These are phyloP conservation scores for Ceratocystis diversiconidia DNA, from an alignment of 2,329 filamentous ascomycete species.

Conservation along the genomic window DNA sequence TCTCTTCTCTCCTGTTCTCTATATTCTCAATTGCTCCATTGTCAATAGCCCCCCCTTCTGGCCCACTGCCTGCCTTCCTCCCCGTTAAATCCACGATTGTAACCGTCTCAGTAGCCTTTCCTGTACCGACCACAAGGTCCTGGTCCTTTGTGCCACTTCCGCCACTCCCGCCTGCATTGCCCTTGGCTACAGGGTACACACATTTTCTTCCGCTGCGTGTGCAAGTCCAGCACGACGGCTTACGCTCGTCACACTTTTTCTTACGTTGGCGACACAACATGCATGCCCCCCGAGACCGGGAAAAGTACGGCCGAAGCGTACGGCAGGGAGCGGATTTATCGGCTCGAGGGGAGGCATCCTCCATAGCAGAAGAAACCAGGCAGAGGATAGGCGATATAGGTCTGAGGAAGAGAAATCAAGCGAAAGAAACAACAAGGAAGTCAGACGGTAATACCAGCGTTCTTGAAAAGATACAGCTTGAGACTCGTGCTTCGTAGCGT, in stretches of 20 bases:
- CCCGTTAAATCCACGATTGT: not conserved
- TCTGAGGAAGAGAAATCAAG: not conserved
- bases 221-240: constrained; percentile 21
- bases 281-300: constrained; percentile 21
- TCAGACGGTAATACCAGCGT: not conserved
- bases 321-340: constrained; percentile 15
- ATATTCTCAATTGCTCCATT: not conserved
- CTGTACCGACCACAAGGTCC: not conserved
- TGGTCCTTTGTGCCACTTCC: not conserved
- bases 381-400: too few relatives aligned
- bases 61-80: not conserved
- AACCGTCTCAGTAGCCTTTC: not conserved
- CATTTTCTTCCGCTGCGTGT: constrained; percentile 16
- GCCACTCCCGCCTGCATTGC: not conserved
- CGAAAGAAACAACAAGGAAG: not conserved
- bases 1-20: not conserved
- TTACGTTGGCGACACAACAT: constrained; percentile 25
- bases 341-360: not conserved
- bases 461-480: not conserved
- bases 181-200: constrained; percentile 13
- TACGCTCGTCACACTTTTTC: constrained; percentile 26
- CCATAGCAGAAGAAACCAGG: not conserved
- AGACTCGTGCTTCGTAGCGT: too few relatives aligned
- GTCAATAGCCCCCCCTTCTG: not conserved
- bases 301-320: constrained; percentile 16